phyloP scores from a whole-genome alignment of 1,284 basidiomycete genomes.

The Marasmius tenuissimus region DNA sequence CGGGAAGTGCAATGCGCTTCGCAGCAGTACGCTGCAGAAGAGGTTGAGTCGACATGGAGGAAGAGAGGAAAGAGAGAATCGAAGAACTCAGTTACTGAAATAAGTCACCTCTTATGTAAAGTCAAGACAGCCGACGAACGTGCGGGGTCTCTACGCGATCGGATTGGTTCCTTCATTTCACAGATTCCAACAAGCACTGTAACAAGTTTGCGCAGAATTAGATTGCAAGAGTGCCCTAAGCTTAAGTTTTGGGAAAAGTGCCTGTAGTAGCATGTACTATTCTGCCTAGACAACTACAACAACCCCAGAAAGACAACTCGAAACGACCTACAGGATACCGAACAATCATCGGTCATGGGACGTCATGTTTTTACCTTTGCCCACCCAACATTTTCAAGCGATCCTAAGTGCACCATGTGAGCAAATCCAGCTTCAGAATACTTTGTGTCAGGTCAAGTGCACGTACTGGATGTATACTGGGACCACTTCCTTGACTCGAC shows the following conservation, averaged over 20 bases:
- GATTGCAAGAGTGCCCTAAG: too few species aligned
- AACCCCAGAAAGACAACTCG: neutral
- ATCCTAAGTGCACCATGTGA: neutral
- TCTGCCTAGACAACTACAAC: too few species aligned
- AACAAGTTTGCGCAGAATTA: neutral
- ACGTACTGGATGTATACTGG: conserved; percentile 1
- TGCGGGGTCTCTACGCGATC: neutral
- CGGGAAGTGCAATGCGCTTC: conserved; percentile 93
- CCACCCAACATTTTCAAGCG: neutral
- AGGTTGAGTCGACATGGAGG: conserved; percentile 93
- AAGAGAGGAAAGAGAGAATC: conserved; percentile 1
- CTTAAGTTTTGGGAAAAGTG: too few species aligned
- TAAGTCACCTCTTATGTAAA: neutral
- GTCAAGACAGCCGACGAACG: neutral
- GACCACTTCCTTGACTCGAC: conserved; percentile 9
- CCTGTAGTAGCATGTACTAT: too few species aligned
- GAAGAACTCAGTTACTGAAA: conserved; percentile 5
- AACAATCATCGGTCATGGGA: too few species aligned
- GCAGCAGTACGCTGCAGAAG: conserved; percentile 94
- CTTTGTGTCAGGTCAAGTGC: too few species aligned
- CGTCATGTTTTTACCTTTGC: neutral
- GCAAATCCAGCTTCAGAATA: neutral
- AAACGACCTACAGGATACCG: neutral
- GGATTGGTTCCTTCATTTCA: neutral
- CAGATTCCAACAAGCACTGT: neutral